These are phyloP conservation scores for Pseudoneurospora amorphoporcata DNA, from an alignment of 495 filamentous ascomycete genomes.

Conservation along the genomic window DNA sequence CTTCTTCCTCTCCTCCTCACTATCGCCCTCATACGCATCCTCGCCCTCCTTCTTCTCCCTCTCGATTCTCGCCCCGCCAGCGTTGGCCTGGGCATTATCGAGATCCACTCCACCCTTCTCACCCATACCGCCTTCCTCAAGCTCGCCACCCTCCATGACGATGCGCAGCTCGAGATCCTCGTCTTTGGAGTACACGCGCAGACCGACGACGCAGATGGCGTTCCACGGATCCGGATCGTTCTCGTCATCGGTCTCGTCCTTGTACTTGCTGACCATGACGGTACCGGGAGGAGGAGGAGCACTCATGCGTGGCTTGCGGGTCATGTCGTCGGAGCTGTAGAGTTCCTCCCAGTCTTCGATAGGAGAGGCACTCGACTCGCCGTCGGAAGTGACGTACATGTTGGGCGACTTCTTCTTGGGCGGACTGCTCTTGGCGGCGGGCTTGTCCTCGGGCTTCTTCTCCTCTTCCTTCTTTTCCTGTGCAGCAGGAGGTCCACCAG, in stretches of 20 bases:
- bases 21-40: constrained; percentile 26
- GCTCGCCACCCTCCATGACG: constrained; percentile 39
- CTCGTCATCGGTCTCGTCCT: constrained; percentile 34
- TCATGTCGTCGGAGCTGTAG: constrained; percentile 41
- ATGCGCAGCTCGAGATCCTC: constrained; percentile 35
- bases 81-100: constrained; percentile 41
- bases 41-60: constrained; percentile 18
- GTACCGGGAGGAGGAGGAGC: constrained; percentile 19
- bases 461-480: not conserved
- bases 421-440: constrained; percentile 1
- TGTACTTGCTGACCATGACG: constrained; percentile 26
- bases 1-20: constrained; percentile 18
- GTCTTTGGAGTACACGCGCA: constrained; percentile 41
- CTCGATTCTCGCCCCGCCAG: constrained; percentile 30
- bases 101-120: constrained; percentile 39
- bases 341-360: constrained; percentile 41
- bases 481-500: constrained; percentile 15
- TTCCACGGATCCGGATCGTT: constrained; percentile 41
- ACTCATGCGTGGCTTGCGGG: constrained; percentile 34
- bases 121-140: constrained; percentile 39
- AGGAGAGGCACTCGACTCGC: constrained; percentile 38
- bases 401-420: constrained; percentile 14
- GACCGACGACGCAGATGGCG: constrained; percentile 38
- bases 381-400: constrained; percentile 28
- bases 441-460: not conserved